Conservation (phyloP, 331 rosid genomes). For the Erythrophleum ivorense region DNA sequence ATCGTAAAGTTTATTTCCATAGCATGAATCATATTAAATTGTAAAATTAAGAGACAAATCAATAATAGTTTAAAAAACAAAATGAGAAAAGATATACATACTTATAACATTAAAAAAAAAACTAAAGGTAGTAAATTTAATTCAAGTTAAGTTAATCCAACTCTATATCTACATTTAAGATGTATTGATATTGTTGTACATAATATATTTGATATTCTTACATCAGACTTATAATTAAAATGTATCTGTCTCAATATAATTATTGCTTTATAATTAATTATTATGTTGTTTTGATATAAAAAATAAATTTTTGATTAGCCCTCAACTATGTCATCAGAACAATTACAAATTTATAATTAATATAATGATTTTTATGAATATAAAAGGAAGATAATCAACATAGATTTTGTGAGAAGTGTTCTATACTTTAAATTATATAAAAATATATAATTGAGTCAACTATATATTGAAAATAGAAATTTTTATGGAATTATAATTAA, state of each 20-base stretch:
- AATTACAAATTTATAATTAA: too few species aligned
- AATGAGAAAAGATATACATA: neutral
- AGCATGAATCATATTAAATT: neutral
- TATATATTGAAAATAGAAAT: too few species aligned
- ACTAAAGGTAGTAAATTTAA: neutral
- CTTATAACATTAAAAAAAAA: neutral
- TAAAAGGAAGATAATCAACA: too few species aligned
- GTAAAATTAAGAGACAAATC: neutral
- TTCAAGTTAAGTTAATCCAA: neutral
- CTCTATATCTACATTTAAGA: neutral
- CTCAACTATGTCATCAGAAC: too few species aligned
- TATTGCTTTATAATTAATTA: neutral
- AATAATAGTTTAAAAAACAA: neutral
- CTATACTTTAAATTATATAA: too few species aligned
- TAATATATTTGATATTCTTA: neutral
- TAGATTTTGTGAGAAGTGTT: too few species aligned
- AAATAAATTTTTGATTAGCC: too few species aligned
- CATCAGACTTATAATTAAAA: neutral
- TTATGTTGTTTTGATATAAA: neutral
- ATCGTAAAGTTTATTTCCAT: neutral
- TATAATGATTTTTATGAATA: too few species aligned
- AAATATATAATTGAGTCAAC: too few species aligned
- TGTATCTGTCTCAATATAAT: neutral
- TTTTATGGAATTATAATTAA: too few species aligned
- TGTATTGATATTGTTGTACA: too few species aligned